phyloP scores from a whole-genome alignment of 192 early-diverging fungal genomes.

The Coemansia sp. region DNA sequence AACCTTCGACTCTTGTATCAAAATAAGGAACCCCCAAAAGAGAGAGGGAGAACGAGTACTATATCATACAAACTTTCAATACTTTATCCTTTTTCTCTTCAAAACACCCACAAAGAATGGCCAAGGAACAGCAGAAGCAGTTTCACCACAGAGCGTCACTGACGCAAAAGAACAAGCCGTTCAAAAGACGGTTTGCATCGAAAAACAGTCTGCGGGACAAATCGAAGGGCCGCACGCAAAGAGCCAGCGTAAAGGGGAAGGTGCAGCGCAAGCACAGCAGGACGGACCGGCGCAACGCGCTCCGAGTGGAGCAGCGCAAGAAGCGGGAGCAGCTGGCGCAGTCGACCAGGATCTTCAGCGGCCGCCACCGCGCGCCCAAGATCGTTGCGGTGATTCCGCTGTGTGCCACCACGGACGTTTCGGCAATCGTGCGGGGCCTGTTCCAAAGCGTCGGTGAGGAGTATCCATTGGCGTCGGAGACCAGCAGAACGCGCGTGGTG shows the following conservation, averaged over 20 bases:
- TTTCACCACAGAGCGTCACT: slow-evolving; percentile 75
- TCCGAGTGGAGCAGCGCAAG: slow-evolving; percentile 76
- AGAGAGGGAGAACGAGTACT: too few species aligned
- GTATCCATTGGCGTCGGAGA: slow-evolving; percentile 34
- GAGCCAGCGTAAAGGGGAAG: slow-evolving; percentile 62
- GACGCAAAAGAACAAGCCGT: slow-evolving; percentile 94
- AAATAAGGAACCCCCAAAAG: not conserved
- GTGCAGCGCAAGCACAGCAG: slow-evolving; percentile 58
- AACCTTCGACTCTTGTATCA: not conserved
- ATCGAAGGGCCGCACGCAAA: slow-evolving; percentile 78
- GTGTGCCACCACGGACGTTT: slow-evolving; percentile 71
- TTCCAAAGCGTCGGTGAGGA: slow-evolving; percentile 57
- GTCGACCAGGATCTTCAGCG: slow-evolving; percentile 81
- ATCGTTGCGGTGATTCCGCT: slow-evolving; percentile 88
- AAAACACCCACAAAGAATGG: slow-evolving; percentile 9
- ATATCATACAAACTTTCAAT: too few species aligned
- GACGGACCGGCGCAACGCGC: slow-evolving; percentile 79
- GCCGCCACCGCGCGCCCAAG: slow-evolving; percentile 81
- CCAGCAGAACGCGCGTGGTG: slow-evolving; percentile 8
- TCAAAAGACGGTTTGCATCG: slow-evolving; percentile 90
- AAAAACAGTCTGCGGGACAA: slow-evolving; percentile 80
- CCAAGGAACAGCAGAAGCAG: slow-evolving; percentile 32
- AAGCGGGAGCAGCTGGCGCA: slow-evolving; percentile 73
- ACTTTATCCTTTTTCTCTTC: too few species aligned
- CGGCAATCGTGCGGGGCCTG: slow-evolving; percentile 52